Percentiles rank a stretch among this genome's conserved stretches.
Evolutionary conservation across 2,329 filamentous ascomycete species (phyloP).

Genomic region (Apiospora kogelbergensis): DNA sequence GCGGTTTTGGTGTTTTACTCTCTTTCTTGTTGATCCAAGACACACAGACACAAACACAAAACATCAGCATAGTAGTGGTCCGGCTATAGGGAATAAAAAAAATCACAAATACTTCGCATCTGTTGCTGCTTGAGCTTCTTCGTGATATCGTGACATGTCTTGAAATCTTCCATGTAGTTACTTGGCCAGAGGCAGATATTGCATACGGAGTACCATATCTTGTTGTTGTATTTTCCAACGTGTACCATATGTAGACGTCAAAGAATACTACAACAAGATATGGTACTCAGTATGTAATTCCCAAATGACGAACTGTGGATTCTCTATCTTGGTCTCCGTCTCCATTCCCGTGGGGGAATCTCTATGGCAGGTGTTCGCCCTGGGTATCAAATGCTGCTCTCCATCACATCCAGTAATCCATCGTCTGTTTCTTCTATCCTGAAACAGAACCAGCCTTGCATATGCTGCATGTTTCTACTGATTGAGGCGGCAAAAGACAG

Average conservation of each 20-base stretch:
- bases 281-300: no score
- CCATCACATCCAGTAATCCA: not conserved
- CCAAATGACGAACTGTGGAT: not conserved
- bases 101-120: not conserved
- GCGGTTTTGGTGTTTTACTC: conserved; percentile 1
- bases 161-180: not conserved
- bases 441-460: not conserved
- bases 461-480: not conserved
- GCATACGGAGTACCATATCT: no score
- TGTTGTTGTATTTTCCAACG: no score
- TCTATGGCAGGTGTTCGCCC: not conserved
- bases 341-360: not conserved
- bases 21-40: conserved; percentile 3
- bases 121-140: not conserved
- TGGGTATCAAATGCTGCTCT: not conserved
- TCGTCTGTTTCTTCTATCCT: not conserved
- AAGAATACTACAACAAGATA: no score
- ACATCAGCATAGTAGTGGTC: conserved; percentile 7
- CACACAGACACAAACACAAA: not conserved
- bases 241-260: no score
- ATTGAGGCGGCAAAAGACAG: no score
- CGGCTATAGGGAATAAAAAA: conserved; percentile 4
- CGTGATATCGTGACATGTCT: not conserved
- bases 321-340: not conserved
- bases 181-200: not conserved